Conservation (phyloP, 2,329 filamentous ascomycete genomes). For the Aspergillus tamarii region DNA sequence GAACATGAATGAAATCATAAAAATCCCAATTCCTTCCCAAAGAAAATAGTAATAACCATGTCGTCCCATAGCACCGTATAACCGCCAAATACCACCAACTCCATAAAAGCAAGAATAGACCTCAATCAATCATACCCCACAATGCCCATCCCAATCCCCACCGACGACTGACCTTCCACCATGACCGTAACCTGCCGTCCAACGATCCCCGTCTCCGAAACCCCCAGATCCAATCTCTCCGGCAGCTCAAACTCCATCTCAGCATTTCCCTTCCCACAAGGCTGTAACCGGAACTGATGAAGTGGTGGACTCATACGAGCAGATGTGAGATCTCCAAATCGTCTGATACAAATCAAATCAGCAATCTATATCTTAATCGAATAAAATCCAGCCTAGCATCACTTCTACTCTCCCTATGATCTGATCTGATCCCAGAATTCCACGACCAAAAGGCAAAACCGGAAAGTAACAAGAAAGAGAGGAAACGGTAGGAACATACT, state of each 20-base stretch:
- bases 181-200: conserved; percentile 36
- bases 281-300: conserved; percentile 29
- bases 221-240: conserved; percentile 35
- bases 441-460: no score
- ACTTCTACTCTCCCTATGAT: no score
- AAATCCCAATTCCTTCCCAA: not conserved
- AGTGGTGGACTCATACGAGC: conserved; percentile 16
- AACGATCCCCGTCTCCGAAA: conserved; percentile 39
- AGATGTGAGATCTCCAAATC: conserved; percentile 31
- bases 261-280: not conserved
- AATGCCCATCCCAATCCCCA: conserved; percentile 33
- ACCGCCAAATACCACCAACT: not conserved
- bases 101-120: not conserved
- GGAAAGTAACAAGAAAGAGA: not conserved
- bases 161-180: conserved; percentile 19
- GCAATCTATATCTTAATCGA: no score
- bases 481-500: conserved; percentile 28
- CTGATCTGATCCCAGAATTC: no score
- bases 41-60: not conserved
- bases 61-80: not conserved
- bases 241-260: conserved; percentile 30
- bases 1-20: not conserved
- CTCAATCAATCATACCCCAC: conserved; percentile 37
- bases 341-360: conserved; percentile 13
- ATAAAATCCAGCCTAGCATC: no score